Conservation (phyloP, 805 yeast genomes). For the Phaffomyces thermotolerans region DNA sequence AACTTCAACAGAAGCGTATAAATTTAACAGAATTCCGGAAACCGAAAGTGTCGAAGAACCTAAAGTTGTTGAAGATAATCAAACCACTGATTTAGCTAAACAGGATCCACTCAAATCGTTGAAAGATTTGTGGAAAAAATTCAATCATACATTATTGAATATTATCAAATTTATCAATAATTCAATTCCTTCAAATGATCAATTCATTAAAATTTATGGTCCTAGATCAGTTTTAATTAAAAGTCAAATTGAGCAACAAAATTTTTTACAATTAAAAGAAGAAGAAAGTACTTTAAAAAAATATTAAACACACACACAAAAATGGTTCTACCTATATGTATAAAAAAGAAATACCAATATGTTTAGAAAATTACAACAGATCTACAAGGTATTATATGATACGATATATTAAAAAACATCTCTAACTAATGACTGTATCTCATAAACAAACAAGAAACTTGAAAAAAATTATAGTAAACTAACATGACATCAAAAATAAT, state of each 20-base stretch:
- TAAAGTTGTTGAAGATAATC: conserved; percentile 1
- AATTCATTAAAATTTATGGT: conserved; percentile 43
- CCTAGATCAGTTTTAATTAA: conserved; percentile 30
- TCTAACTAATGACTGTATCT: no score
- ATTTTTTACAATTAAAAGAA: conserved; percentile 1
- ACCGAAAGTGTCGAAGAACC: background rate
- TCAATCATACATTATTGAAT: background rate
- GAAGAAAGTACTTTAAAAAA: conserved; percentile 1
- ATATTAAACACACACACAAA: background rate
- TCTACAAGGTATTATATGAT: no score
- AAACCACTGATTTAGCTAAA: conserved; percentile 2
- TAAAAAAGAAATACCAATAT: background rate
- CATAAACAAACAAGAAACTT: no score
- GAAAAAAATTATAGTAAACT: no score
- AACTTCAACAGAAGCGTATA: conserved; percentile 2
- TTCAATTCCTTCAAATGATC: conserved; percentile 6
- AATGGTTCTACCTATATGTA: background rate
- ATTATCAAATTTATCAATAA: conserved; percentile 1
- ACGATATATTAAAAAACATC: no score
- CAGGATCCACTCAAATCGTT: background rate
- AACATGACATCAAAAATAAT: no score
- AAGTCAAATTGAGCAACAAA: conserved; percentile 9
- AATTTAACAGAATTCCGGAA: conserved; percentile 1
- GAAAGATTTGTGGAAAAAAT: no score
- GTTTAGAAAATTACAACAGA: no score